A percentile compares a stretch with the other conserved stretches of the same genome.
Evolutionary conservation across 2,329 filamentous ascomycete species (phyloP).

Genomic region (Neophaeococcomyces aloes): DNA sequence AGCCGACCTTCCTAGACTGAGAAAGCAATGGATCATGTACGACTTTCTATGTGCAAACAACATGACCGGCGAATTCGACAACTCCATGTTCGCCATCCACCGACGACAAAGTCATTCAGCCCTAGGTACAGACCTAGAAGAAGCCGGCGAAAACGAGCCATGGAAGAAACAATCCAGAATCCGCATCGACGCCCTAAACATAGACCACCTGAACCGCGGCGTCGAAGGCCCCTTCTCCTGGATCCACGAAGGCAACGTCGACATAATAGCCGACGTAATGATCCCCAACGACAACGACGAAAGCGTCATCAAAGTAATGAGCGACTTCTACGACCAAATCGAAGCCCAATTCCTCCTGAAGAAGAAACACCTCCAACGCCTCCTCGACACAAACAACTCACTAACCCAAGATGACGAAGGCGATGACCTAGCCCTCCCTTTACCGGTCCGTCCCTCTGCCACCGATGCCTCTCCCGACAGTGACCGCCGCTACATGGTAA

Average conservation of each 20-base stretch:
- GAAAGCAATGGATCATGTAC: conserved; percentile 97
- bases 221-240: conserved; percentile 91
- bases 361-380: conserved; percentile 14
- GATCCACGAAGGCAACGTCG: conserved; percentile 95
- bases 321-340: conserved; percentile 92
- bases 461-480: conserved; percentile 31
- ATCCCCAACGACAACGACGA: conserved; percentile 81
- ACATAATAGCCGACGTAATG: conserved; percentile 92
- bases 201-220: conserved; percentile 89
- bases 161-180: conserved; percentile 97
- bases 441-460: background rate
- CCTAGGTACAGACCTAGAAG: conserved; percentile 51
- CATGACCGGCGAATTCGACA: conserved; percentile 91
- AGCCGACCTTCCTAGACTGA: conserved; percentile 80
- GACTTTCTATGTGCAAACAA: conserved; percentile 92
- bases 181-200: conserved; percentile 83
- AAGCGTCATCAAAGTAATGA: conserved; percentile 84
- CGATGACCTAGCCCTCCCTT: conserved; percentile 12
- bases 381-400: conserved; percentile 7
- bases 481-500: conserved; percentile 71
- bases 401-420: conserved; percentile 5
- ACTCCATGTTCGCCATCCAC: conserved; percentile 94
- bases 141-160: conserved; percentile 48
- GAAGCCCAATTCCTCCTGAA: conserved; percentile 47
- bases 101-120: conserved; percentile 80